phyloP scores from a whole-genome alignment of 495 filamentous ascomycete genomes.

The Penicillium parvum region DNA sequence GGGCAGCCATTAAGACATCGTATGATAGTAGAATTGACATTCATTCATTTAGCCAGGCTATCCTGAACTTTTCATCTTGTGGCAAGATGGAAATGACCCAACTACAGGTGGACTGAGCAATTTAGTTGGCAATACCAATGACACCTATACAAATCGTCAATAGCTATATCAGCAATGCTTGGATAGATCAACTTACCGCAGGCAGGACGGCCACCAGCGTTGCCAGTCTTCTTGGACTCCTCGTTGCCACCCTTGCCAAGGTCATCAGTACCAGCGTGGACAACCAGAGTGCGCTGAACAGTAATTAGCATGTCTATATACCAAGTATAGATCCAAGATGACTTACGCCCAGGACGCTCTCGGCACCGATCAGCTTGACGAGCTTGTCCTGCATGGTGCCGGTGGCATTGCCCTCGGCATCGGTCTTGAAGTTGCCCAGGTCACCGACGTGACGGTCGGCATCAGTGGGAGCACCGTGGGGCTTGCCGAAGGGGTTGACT shows the following conservation, averaged over 20 bases:
- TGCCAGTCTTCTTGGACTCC: constrained; percentile 97
- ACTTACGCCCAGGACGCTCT: constrained; percentile 93
- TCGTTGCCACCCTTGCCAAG: constrained; percentile 83
- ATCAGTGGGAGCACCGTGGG: constrained; percentile 82
- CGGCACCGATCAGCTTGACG: constrained; percentile 89
- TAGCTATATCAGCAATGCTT: not conserved
- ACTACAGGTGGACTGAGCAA: constrained; percentile 15
- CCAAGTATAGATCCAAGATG: no score
- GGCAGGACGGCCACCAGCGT: constrained; percentile 86
- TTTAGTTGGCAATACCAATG: constrained; percentile 74
- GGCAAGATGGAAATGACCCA: constrained; percentile 8
- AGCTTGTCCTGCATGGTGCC: constrained; percentile 71
- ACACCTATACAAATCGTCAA: constrained; percentile 51
- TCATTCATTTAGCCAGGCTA: constrained; percentile 27
- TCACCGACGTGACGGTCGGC: constrained; percentile 90
- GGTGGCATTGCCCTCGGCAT: constrained; percentile 80
- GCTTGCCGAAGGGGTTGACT: constrained; percentile 95
- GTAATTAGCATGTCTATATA: constrained; percentile 1
- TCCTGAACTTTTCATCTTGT: constrained; percentile 21
- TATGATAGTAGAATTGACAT: constrained; percentile 14
- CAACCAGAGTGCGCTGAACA: constrained; percentile 81
- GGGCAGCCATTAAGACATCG: not conserved
- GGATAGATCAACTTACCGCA: constrained; percentile 61
- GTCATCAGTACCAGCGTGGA: constrained; percentile 93
- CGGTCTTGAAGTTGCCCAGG: constrained; percentile 93